A percentile compares a stretch with the other conserved stretches of the same genome.
phyloP scores from a whole-genome alignment of 2,329 filamentous ascomycete genomes.

The Apiospora arundinis region DNA sequence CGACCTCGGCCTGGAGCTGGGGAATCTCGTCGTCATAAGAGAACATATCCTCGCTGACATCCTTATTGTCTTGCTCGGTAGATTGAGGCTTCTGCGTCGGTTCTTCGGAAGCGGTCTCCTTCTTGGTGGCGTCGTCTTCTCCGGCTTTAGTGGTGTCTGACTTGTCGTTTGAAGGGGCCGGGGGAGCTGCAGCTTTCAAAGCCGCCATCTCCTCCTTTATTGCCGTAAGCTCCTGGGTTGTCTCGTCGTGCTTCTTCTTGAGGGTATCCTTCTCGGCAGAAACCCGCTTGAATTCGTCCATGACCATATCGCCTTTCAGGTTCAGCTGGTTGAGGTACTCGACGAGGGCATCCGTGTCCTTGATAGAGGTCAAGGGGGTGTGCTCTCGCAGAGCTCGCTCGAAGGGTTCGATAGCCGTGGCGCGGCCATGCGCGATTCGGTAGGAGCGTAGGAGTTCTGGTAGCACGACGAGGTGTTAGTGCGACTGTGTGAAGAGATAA shows the following conservation, averaged over 20 bases:
- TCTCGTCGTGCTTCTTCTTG: conserved; percentile 77
- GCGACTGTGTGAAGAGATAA: neutral
- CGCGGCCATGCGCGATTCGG: conserved; percentile 85
- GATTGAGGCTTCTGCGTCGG: conserved; percentile 47
- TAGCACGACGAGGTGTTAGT: conserved; percentile 5
- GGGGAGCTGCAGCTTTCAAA: conserved; percentile 43
- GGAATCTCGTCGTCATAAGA: conserved; percentile 90
- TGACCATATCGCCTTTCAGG: conserved; percentile 87
- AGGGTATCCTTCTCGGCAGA: conserved; percentile 80
- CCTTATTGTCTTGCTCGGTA: conserved; percentile 43
- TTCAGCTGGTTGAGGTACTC: conserved; percentile 91
- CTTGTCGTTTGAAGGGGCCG: conserved; percentile 27
- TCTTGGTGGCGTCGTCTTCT: conserved; percentile 36
- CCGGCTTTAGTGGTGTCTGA: conserved; percentile 35
- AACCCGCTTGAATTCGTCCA: conserved; percentile 90
- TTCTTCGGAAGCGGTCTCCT: conserved; percentile 24
- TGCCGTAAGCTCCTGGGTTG: conserved; percentile 66
- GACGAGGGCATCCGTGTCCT: conserved; percentile 80
- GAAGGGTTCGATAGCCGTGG: conserved; percentile 89
- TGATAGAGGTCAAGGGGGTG: conserved; percentile 88
- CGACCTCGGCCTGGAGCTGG: conserved; percentile 76
- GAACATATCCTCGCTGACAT: conserved; percentile 76
- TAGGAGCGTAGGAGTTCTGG: conserved; percentile 90
- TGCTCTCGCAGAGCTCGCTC: conserved; percentile 90
- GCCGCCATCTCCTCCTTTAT: conserved; percentile 69